These are phyloP conservation scores for Trichothecium roseum DNA, from an alignment of 2,329 filamentous ascomycete genomes.

Conservation along the genomic window DNA sequence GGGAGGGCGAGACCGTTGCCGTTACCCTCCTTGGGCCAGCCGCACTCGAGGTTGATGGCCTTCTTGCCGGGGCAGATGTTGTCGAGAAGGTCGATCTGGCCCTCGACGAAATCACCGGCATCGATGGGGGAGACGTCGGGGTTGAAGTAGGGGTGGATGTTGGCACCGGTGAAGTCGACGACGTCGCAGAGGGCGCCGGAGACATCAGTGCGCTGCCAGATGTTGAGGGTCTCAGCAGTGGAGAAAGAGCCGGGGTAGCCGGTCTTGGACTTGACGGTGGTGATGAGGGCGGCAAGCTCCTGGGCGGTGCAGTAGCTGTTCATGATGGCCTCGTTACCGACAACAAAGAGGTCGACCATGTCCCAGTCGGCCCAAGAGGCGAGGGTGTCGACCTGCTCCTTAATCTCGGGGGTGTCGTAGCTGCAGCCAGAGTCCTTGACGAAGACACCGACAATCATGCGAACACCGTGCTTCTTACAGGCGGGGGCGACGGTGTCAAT, in stretches of 20 bases:
- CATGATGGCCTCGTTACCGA: constrained; percentile 88
- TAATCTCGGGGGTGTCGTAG: constrained; percentile 48
- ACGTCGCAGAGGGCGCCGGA: constrained; percentile 52
- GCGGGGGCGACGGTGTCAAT: constrained; percentile 66
- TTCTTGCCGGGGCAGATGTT: constrained; percentile 60
- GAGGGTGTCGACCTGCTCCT: constrained; percentile 66
- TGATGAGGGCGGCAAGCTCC: constrained; percentile 62
- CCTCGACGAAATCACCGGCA: constrained; percentile 67
- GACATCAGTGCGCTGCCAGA: constrained; percentile 58
- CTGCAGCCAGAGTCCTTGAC: constrained; percentile 56
- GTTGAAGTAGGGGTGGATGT: constrained; percentile 96
- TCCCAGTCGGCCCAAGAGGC: constrained; percentile 64
- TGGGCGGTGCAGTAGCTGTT: constrained; percentile 54
- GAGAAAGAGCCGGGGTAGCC: constrained; percentile 70
- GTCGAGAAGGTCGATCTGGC: constrained; percentile 63
- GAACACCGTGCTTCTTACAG: constrained; percentile 54
- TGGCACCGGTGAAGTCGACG: constrained; percentile 72
- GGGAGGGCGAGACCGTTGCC: constrained; percentile 66
- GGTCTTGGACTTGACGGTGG: constrained; percentile 48
- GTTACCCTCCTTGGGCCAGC: constrained; percentile 67
- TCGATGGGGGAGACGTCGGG: constrained; percentile 45
- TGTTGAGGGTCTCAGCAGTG: constrained; percentile 75
- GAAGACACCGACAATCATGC: constrained; percentile 82
- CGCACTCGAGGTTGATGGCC: constrained; percentile 78
- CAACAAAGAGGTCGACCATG: constrained; percentile 67